Conservation (phyloP, 345 rosid species). For the Ceriops tagal region DNA sequence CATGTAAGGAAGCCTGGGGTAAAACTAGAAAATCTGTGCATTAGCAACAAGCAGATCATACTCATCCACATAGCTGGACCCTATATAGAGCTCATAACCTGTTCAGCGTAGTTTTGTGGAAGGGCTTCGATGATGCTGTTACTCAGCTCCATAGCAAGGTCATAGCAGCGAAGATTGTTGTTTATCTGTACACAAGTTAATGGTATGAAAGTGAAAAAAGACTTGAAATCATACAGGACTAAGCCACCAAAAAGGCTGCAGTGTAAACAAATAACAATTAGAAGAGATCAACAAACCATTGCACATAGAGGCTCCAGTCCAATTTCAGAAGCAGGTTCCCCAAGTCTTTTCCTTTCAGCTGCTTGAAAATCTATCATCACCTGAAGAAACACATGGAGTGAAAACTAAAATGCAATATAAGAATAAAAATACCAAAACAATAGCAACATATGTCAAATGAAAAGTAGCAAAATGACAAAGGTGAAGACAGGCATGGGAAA, state of each 20-base stretch:
- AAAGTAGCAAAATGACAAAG: background rate
- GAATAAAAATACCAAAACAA: background rate
- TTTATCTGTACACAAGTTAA: constrained; percentile 53
- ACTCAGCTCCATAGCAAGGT: constrained; percentile 96
- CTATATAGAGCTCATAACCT: constrained; percentile 38
- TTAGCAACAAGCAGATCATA: background rate
- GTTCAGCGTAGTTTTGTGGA: constrained; percentile 95
- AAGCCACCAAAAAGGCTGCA: background rate
- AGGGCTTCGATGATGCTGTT: constrained; percentile 87
- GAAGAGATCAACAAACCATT: constrained; percentile 57
- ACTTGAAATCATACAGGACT: constrained; percentile 8
- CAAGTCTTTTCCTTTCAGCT: constrained; percentile 82
- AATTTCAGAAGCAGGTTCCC: constrained; percentile 89
- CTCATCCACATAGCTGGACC: background rate
- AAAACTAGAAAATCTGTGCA: background rate
- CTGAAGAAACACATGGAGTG: constrained; percentile 37
- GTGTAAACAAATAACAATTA: background rate
- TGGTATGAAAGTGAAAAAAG: constrained; percentile 9
- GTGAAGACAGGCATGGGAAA: background rate
- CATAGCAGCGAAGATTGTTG: constrained; percentile 96
- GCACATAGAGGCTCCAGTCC: constrained; percentile 97
- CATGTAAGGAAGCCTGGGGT: background rate
- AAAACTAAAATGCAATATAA: background rate
- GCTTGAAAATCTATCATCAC: constrained; percentile 99
- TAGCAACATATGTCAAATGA: background rate